Conservation (phyloP, 345 rosid genomes). For the Aegle marmelos region DNA sequence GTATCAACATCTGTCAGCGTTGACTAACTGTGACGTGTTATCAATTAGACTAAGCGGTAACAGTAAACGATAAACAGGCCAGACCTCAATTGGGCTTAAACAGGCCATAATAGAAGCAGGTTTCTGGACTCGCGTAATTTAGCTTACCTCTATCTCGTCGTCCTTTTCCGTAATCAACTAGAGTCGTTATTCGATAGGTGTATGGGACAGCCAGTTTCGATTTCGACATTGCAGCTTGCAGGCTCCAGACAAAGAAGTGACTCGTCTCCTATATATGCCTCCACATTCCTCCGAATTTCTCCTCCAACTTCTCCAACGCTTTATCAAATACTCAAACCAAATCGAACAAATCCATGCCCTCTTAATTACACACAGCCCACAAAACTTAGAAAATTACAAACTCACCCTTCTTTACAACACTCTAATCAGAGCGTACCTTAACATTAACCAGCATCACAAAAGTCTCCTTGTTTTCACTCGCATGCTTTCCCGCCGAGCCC, state of each 20-base stretch:
- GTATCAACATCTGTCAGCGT: background rate
- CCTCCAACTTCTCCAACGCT: slow-evolving; percentile 51
- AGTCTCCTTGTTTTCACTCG: slow-evolving; percentile 48
- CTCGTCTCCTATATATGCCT: background rate
- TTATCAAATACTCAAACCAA: slow-evolving; percentile 35
- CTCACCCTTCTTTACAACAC: slow-evolving; percentile 52
- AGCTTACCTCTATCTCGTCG: too few species aligned
- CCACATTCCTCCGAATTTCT: slow-evolving; percentile 30
- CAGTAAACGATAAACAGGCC: too few species aligned
- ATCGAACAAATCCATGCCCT: slow-evolving; percentile 56
- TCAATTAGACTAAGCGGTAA: too few species aligned
- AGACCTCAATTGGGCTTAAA: too few species aligned
- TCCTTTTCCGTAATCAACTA: too few species aligned
- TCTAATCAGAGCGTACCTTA: slow-evolving; percentile 57
- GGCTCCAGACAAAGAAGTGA: too few species aligned
- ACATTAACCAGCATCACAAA: slow-evolving; percentile 28
- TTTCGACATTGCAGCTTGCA: too few species aligned
- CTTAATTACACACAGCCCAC: slow-evolving; percentile 29
- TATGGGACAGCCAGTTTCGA: too few species aligned
- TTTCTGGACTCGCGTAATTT: too few species aligned
- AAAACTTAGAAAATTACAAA: slow-evolving; percentile 30
- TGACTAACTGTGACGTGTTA: too few species aligned
- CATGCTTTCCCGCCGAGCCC: slow-evolving; percentile 48
- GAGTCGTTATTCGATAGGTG: too few species aligned
- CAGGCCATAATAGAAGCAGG: too few species aligned